A percentile compares a stretch with the other conserved stretches of the same genome.
Conservation (phyloP, 345 rosid genomes). For the Aegle marmelos region DNA sequence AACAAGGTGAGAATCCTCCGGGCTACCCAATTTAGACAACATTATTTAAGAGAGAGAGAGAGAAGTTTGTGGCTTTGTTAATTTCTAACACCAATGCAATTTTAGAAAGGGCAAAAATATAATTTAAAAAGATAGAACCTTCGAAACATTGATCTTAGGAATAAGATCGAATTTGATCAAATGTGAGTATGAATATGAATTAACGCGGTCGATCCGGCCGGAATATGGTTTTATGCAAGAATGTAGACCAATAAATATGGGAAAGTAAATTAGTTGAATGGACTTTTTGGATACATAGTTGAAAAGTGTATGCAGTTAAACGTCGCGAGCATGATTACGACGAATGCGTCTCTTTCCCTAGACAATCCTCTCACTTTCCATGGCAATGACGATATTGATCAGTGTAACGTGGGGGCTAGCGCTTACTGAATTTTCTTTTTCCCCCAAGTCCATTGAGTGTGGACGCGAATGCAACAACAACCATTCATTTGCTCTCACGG, state of each 20-base stretch:
- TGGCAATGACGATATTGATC: neutral
- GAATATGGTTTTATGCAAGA: no score
- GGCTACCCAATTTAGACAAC: no score
- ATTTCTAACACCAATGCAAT: no score
- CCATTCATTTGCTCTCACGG: neutral
- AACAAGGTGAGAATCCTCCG: no score
- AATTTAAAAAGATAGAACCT: no score
- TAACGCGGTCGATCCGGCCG: no score
- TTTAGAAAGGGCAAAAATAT: no score
- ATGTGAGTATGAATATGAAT: no score
- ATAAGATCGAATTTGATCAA: no score
- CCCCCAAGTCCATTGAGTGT: slow-evolving; percentile 4
- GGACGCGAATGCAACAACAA: neutral
- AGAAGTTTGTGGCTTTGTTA: neutral
- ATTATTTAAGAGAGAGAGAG: no score
- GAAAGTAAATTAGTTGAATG: no score
- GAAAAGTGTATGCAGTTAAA: neutral
- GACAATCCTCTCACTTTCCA: neutral
- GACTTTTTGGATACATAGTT: neutral
- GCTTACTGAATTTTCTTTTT: neutral
- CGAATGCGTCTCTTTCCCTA: neutral
- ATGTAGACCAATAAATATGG: neutral
- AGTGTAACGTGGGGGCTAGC: neutral
- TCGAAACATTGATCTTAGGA: no score
- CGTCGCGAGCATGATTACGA: neutral